Conservation (phyloP, 495 filamentous ascomycete species). For the Hypomontagnella submonticulosa region DNA sequence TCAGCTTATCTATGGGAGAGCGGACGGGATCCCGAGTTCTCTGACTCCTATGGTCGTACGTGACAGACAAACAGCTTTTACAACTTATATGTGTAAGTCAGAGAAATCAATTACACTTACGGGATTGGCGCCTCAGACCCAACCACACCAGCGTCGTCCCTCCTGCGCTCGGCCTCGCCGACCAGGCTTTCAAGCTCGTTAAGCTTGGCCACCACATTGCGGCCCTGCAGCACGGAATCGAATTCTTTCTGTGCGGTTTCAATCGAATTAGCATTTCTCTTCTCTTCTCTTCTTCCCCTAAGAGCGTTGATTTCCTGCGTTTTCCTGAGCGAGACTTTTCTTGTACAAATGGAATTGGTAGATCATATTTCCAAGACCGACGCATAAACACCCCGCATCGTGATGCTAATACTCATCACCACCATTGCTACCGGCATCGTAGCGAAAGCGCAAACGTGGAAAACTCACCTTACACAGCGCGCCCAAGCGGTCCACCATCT, state of each 20-base stretch:
- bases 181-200: constrained; percentile 86
- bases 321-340: no score
- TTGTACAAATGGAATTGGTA: no score
- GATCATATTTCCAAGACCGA: neutral
- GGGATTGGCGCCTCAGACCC: constrained; percentile 52
- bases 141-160: constrained; percentile 58
- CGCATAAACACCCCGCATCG: neutral
- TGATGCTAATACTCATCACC: neutral
- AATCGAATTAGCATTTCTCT: neutral
- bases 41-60: constrained; percentile 60
- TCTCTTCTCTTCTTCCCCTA: neutral
- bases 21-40: constrained; percentile 63
- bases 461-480: constrained; percentile 63
- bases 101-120: constrained; percentile 51
- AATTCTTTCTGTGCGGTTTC: constrained; percentile 69
- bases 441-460: neutral
- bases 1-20: constrained; percentile 59
- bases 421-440: neutral
- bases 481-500: constrained; percentile 74
- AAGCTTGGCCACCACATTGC: constrained; percentile 76
- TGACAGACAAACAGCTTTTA: constrained; percentile 35
- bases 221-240: constrained; percentile 74
- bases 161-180: constrained; percentile 69
- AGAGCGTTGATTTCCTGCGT: no score
- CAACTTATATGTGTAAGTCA: constrained; percentile 29